Evolutionary conservation across 2,329 filamentous ascomycete genomes (phyloP), one percentile per base, ranked within the genome.

Genomic region (Penicillium olsonii): DNA sequence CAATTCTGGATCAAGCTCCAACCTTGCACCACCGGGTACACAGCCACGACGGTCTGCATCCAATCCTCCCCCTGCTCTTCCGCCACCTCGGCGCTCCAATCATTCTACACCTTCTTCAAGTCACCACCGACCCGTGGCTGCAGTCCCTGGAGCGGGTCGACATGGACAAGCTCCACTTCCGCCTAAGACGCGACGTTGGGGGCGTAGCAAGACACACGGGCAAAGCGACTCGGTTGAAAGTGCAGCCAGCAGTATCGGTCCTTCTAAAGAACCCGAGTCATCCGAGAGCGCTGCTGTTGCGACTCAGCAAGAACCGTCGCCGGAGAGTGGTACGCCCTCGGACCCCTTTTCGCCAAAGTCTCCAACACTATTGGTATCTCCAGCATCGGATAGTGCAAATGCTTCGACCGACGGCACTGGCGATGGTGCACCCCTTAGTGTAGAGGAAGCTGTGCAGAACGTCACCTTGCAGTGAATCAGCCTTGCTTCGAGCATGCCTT

Each of bases 151-250:
- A 18, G 19, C 42, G 24, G 45, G 53, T 22, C 61, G 64, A 42
- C 67, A 59, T 47, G 65, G 62, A 1, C 68, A 65, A 22, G 70
- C 68, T 42, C 70, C 70, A 0, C 66, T 68, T 35, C 70, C 70
- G 1, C 74, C 74, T 9, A 73, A 68, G 50, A 67, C 73, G 5
- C 69, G 74, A 22, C 71, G 74, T 17, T 74, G 63, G 62, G 69
- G 70, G 8, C 63, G 68, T 39, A 50, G 61, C 39, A 62, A 62
- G 48, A 35, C 54, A 3, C 48, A 66, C 47, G 42, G 59, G 41
- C 56, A 62, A 51, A 53, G 58, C 31, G 57, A 67, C 45, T 60
- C 62, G 2, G 41, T 60, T 2, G 63, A 60, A 42, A 56, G 59
- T 52, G 49, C 53, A n/a, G 41, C 34, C 12, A 54, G 55, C 48